phyloP scores from a whole-genome alignment of 1,284 basidiomycete species.

The Calocybe gambosa region DNA sequence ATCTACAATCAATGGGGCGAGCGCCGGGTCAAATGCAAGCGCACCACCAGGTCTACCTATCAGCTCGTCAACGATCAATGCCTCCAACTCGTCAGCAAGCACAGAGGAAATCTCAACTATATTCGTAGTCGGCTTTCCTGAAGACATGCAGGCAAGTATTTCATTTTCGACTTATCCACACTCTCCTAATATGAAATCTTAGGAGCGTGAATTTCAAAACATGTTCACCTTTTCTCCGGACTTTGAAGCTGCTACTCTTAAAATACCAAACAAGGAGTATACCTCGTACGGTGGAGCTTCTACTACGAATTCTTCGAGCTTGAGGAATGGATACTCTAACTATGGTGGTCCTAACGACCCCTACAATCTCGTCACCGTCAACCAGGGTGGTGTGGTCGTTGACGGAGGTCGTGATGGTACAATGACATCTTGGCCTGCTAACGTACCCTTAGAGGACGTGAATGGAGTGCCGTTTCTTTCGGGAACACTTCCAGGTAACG shows the following conservation, averaged over 20 bases:
- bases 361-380: conserved; percentile 72
- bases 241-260: conserved; percentile 96
- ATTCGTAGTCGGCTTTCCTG: conserved; percentile 98
- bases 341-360: conserved; percentile 60
- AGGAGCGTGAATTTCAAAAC: conserved; percentile 99
- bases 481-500: conserved; percentile 14
- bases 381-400: conserved; percentile 71
- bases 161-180: background rate
- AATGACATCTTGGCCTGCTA: conserved; percentile 61
- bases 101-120: conserved; percentile 95
- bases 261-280: conserved; percentile 88
- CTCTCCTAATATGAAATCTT: conserved; percentile 13
- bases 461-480: conserved; percentile 25
- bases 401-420: conserved; percentile 64
- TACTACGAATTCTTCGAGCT: conserved; percentile 10
- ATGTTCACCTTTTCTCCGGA: conserved; percentile 97
- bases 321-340: conserved; percentile 14
- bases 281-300: conserved; percentile 55
- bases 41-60: conserved; percentile 16
- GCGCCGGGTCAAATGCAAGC: conserved; percentile 14
- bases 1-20: conserved; percentile 24
- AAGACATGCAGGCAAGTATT: conserved; percentile 87
- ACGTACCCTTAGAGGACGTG: conserved; percentile 26
- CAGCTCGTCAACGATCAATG: conserved; percentile 15
- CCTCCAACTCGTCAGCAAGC: conserved; percentile 18